phyloP scores from a whole-genome alignment of 1,139 yeast genomes.

The Komagataea norvegica region DNA sequence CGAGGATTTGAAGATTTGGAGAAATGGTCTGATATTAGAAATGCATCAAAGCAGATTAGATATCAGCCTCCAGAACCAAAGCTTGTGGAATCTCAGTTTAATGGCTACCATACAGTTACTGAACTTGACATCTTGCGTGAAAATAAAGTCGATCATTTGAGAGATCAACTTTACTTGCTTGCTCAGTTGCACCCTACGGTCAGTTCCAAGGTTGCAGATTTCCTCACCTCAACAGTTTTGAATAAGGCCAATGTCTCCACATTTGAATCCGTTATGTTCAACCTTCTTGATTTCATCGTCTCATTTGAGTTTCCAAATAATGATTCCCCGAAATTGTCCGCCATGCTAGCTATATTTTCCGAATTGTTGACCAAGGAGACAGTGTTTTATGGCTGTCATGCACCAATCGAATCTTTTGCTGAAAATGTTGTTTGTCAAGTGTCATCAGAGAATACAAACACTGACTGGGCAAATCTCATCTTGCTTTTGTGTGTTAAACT shows the following conservation, averaged over 20 bases:
- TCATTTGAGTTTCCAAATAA: constrained; percentile 32
- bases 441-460: constrained; percentile 34
- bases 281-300: constrained; percentile 34
- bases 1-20: constrained; percentile 25
- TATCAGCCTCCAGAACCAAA: constrained; percentile 26
- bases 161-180: constrained; percentile 45
- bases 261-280: constrained; percentile 32
- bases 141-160: constrained; percentile 32
- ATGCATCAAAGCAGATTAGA: constrained; percentile 15
- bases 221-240: constrained; percentile 37
- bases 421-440: constrained; percentile 37
- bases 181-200: constrained; percentile 48
- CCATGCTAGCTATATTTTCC: constrained; percentile 45
- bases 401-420: constrained; percentile 33
- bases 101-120: constrained; percentile 32
- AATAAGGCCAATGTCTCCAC: constrained; percentile 28
- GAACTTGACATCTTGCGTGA: constrained; percentile 40
- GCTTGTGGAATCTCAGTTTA: constrained; percentile 34
- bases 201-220: constrained; percentile 45
- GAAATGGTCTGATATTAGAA: constrained; percentile 27
- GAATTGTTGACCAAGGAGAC: constrained; percentile 38
- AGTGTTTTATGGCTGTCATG: constrained; percentile 27
- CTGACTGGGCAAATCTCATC: constrained; percentile 48
- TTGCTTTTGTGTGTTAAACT: constrained; percentile 46
- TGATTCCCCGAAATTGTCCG: constrained; percentile 35